Base-by-base conservation (phyloP, 2,329 filamentous ascomycete species). In the Xylariaceae sp. region DNA sequence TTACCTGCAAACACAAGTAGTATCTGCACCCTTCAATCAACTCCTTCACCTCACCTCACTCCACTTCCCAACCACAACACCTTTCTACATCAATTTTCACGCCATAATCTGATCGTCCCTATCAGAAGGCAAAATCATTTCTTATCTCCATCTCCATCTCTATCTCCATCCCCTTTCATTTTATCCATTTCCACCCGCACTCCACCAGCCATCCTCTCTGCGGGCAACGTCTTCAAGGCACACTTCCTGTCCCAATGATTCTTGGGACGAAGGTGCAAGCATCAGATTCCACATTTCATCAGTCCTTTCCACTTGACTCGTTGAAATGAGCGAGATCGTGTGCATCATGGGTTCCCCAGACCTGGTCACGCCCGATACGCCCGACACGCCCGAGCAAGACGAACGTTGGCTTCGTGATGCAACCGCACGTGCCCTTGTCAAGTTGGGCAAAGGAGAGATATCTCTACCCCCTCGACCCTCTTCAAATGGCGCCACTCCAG, bases 51-150 rank as follows among this genome's bases (percentile, higher is more conserved):
- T 37, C 30, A 51, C 10, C 42, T 37, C 30, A 51, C 10, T 5
- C 47, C 51, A 42, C 51, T 52, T 56, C 48, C 30, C 53, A 37
- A 30, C 13, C 34, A 59, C 51, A 54, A 59, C 51, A 54, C 37
- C 30, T 35, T 30, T 15, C 11, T 35, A 39, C n/a, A 34, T 30
- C 17, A 30, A 37, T 53, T 10, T 47, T 11, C 2, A 45, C 45
- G 8, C 34, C 47, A 53, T 10, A 52, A 9, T 9, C 13, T 52
- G 34, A 42, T 11, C n/a, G 17, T 42, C 34, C 23, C 55, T 15
- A 42, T 30, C 35, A 37, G 23, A 30, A 30, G 23, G 23, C 23
- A 30, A 30, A 30, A 30, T 30, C 47, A 34, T 23, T 34, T 23
- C 51, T 57, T n/a, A 13, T 30, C 47, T 53, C 34, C 17, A 18